Conservation (phyloP, 2,329 filamentous ascomycete genomes). For the Purpureocillium takamizusanense region DNA sequence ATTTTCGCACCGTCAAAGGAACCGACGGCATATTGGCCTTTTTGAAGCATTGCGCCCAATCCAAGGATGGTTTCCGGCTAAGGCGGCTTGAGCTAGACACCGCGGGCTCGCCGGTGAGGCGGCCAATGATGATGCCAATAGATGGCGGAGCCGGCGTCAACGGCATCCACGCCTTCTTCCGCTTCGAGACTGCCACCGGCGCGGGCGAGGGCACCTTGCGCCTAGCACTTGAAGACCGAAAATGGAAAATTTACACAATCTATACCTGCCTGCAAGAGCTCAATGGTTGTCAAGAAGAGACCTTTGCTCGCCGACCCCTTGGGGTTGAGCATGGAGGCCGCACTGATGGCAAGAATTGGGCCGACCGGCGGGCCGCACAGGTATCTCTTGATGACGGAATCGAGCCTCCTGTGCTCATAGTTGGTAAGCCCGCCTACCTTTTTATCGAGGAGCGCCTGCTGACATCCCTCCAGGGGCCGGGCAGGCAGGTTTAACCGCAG, state of each 20-base stretch:
- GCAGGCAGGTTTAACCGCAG: slow-evolving; percentile 48
- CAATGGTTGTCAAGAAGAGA: slow-evolving; percentile 41
- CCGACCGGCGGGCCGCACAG: slow-evolving; percentile 40
- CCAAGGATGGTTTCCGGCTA: slow-evolving; percentile 29
- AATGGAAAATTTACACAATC: slow-evolving; percentile 56
- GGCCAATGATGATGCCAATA: slow-evolving; percentile 34
- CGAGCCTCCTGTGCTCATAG: slow-evolving; percentile 50
- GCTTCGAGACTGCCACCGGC: slow-evolving; percentile 43
- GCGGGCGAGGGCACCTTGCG: slow-evolving; percentile 46
- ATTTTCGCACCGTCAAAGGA: slow-evolving; percentile 41
- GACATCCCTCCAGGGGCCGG: slow-evolving; percentile 38
- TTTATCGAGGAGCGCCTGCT: background rate
- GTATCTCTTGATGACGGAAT: slow-evolving; percentile 33
- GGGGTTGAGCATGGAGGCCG: slow-evolving; percentile 49
- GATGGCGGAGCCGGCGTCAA: slow-evolving; percentile 38
- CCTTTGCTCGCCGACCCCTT: slow-evolving; percentile 35
- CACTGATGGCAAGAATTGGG: slow-evolving; percentile 49
- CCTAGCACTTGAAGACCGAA: slow-evolving; percentile 30
- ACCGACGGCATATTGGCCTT: slow-evolving; percentile 28
- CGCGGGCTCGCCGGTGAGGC: slow-evolving; percentile 30
- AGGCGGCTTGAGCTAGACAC: slow-evolving; percentile 35
- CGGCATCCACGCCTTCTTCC: slow-evolving; percentile 49
- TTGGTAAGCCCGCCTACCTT: slow-evolving; percentile 50
- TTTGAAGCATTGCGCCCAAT: slow-evolving; percentile 19
- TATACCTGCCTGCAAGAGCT: slow-evolving; percentile 51